Evolutionary conservation across 2,329 filamentous ascomycete species (phyloP).

Genomic region (Aspergillus candidus): DNA sequence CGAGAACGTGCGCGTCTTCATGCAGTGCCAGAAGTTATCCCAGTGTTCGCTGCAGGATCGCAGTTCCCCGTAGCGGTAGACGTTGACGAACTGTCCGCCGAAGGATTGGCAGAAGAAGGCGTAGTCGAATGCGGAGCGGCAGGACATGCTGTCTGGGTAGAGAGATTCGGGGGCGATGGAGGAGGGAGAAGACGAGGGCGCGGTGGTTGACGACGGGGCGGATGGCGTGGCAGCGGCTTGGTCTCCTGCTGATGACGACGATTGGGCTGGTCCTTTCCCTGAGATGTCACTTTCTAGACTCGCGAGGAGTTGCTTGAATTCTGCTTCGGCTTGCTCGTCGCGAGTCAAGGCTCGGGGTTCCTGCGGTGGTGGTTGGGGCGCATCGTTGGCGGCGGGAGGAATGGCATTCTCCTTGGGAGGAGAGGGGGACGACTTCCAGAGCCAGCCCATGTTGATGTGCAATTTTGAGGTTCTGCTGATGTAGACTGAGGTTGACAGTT

Average conservation of each 20-base stretch:
- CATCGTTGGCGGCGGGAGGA: constrained; percentile 8
- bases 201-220: constrained; percentile 3
- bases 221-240: constrained; percentile 11
- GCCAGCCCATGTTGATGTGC: constrained; percentile 41
- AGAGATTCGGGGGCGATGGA: constrained; percentile 58
- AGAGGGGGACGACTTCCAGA: constrained; percentile 30
- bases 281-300: constrained; percentile 39
- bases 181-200: constrained; percentile 15
- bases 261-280: constrained; percentile 9
- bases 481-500: not conserved
- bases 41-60: constrained; percentile 76
- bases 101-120: constrained; percentile 92
- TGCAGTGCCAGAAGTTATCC: constrained; percentile 97
- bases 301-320: constrained; percentile 49
- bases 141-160: constrained; percentile 79
- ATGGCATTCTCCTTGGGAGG: constrained; percentile 22
- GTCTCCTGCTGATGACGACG: not conserved
- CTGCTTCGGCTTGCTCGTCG: constrained; percentile 48
- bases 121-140: constrained; percentile 81
- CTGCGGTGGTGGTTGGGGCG: constrained; percentile 16
- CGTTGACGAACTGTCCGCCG: constrained; percentile 82
- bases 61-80: constrained; percentile 79
- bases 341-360: constrained; percentile 29
- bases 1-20: constrained; percentile 66
- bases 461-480: not conserved